Percentiles rank a stretch among this genome's conserved stretches.
These are phyloP conservation scores for Colletotrichum sp. DNA, from an alignment of 2,329 filamentous ascomycete genomes.

Conservation along the genomic window DNA sequence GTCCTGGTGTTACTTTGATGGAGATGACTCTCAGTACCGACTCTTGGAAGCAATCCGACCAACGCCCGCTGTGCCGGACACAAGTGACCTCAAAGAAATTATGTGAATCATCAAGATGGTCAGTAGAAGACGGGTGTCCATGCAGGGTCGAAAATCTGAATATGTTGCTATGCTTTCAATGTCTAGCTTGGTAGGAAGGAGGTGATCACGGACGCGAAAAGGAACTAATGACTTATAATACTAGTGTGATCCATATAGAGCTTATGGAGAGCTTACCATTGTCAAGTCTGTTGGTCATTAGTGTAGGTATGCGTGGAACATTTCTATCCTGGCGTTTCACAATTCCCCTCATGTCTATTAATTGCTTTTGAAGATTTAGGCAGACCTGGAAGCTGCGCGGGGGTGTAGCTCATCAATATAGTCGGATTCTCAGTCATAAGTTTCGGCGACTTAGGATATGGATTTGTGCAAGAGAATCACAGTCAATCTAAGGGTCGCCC, in stretches of 20 bases:
- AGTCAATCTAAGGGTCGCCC: background rate
- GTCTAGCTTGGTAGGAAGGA: background rate
- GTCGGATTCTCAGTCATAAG: background rate
- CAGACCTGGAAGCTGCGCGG: background rate
- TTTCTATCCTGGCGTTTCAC: background rate
- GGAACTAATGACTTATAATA: background rate
- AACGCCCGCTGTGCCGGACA: rapidly evolving
- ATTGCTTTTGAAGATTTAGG: background rate
- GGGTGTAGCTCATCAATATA: rapidly evolving
- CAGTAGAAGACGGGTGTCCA: background rate
- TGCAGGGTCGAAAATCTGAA: background rate
- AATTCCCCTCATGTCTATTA: background rate
- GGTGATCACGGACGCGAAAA: background rate
- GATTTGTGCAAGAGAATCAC: background rate
- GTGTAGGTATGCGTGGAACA: background rate
- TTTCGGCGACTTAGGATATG: background rate
- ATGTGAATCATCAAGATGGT: background rate
- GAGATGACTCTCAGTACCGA: background rate
- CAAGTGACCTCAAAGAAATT: background rate
- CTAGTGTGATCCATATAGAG: rapidly evolving
- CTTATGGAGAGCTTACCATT: background rate
- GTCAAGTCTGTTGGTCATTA: background rate
- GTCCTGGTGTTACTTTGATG: background rate
- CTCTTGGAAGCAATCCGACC: background rate
- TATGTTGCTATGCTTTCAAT: background rate